These are phyloP conservation scores for Cystobasidium onofrii DNA, from an alignment of 768 basidiomycete species.

Conservation along the genomic window DNA sequence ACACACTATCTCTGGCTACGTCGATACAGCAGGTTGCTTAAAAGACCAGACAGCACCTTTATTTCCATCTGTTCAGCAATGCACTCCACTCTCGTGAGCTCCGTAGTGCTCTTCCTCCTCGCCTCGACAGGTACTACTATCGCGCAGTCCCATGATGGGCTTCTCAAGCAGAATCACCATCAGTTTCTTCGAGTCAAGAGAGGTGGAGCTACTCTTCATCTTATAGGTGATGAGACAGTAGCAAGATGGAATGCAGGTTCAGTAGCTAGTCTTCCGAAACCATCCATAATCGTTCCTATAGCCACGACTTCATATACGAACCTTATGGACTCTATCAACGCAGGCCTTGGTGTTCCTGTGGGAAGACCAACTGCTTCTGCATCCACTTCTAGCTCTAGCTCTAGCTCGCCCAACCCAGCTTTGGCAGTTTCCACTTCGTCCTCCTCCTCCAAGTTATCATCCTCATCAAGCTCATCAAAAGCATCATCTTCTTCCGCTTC, in stretches of 20 bases:
- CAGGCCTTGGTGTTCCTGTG: slow-evolving; percentile 5
- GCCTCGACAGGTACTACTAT: background rate
- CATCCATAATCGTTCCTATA: background rate
- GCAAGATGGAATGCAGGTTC: slow-evolving; percentile 20
- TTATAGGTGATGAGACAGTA: slow-evolving; percentile 26
- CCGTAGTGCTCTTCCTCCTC: background rate
- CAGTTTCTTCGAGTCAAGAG: slow-evolving; percentile 10
- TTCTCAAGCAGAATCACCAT: slow-evolving; percentile 15
- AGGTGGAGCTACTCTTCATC: slow-evolving; percentile 14
- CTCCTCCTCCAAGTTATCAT: slow-evolving; percentile 20
- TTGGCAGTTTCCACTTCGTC: background rate
- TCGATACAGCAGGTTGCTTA: no score
- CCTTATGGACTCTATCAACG: slow-evolving; percentile 28
- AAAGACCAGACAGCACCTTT: no score
- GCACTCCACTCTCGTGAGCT: slow-evolving; percentile 16
- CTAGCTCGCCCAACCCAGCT: background rate
- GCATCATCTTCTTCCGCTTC: slow-evolving; percentile 1
- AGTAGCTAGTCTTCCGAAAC: slow-evolving; percentile 2
- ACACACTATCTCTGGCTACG: background rate
- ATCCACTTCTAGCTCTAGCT: background rate
- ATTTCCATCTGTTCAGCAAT: background rate
- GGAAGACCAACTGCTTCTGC: slow-evolving; percentile 10
- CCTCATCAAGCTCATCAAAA: background rate
- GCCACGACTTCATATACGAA: slow-evolving; percentile 11
- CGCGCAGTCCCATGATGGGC: background rate